Evolutionary conservation across 2,329 filamentous ascomycete genomes (phyloP).

Genomic region (Madurella mycetomatis): DNA sequence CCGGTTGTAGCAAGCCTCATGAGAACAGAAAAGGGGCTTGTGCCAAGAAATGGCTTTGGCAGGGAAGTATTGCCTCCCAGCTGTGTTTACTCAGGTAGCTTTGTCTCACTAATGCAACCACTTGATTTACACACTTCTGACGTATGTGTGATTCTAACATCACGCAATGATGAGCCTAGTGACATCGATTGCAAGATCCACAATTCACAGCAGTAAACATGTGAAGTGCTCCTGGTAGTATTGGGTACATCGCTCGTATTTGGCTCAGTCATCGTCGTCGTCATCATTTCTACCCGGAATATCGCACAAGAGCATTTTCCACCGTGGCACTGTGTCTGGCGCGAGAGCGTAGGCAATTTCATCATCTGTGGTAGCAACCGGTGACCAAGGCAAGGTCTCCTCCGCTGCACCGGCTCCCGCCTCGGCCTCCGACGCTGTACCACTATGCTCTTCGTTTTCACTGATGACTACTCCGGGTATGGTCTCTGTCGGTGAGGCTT

Average conservation of each 20-base stretch:
- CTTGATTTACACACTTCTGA: background rate
- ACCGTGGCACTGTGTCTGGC: background rate
- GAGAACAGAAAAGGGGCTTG: background rate
- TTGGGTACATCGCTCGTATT: background rate
- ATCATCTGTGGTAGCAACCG: background rate
- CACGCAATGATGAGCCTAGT: too few species aligned
- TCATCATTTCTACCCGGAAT: background rate
- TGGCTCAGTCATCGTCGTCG: background rate
- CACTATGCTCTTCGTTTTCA: background rate
- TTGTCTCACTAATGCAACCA: background rate
- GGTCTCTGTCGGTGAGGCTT: background rate
- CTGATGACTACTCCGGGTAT: constrained; percentile 1
- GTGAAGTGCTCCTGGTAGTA: background rate
- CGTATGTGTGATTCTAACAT: too few species aligned
- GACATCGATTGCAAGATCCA: too few species aligned
- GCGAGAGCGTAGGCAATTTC: background rate
- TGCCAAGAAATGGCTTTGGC: background rate
- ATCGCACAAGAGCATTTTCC: constrained; percentile 5
- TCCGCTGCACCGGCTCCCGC: background rate
- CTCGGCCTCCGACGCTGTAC: background rate
- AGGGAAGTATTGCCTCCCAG: background rate
- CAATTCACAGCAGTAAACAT: background rate
- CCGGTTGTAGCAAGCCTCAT: background rate
- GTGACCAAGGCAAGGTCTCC: background rate
- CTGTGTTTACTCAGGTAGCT: background rate